Percentiles rank a stretch among this genome's conserved stretches.
Conservation (phyloP, 495 filamentous ascomycete genomes). For the Paragyromitra xinjiangensis region DNA sequence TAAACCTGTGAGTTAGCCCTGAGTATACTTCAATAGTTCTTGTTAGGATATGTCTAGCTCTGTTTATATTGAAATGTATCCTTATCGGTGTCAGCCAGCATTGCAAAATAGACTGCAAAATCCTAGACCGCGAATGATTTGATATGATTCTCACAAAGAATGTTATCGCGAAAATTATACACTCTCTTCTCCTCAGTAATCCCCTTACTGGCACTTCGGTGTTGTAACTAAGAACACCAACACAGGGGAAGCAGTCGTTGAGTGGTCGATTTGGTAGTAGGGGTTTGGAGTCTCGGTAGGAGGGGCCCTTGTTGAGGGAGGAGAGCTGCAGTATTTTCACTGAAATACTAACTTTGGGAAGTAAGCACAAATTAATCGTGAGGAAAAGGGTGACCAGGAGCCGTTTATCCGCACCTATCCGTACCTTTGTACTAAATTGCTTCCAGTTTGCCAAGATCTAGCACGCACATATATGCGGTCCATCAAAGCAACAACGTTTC, state of each 20-base stretch:
- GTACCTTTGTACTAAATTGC: constrained; percentile 15
- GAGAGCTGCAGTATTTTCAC: neutral
- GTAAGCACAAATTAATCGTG: neutral
- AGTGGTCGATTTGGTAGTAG: neutral
- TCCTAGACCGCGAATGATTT: constrained; percentile 33
- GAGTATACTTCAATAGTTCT: neutral
- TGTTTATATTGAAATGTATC: neutral
- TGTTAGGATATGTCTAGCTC: neutral
- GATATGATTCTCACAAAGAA: constrained; percentile 36
- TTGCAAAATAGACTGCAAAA: constrained; percentile 1
- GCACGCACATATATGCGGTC: neutral
- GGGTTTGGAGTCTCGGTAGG: neutral
- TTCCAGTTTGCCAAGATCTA: constrained; percentile 13
- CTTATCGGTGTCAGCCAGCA: neutral
- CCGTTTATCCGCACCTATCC: neutral
- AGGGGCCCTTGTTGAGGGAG: neutral
- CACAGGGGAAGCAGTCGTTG: neutral
- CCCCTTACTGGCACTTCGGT: neutral
- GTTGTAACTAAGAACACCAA: neutral
- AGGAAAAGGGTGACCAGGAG: neutral
- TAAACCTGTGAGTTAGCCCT: neutral
- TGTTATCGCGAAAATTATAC: neutral
- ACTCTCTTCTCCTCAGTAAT: neutral
- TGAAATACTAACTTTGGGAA: neutral
- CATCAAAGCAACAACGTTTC: constrained; percentile 2